Evolutionary conservation across 73 alveolate genomes (phyloP), one percentile per base, ranked within the genome.

Genomic region (Paraurostyla sp.): DNA sequence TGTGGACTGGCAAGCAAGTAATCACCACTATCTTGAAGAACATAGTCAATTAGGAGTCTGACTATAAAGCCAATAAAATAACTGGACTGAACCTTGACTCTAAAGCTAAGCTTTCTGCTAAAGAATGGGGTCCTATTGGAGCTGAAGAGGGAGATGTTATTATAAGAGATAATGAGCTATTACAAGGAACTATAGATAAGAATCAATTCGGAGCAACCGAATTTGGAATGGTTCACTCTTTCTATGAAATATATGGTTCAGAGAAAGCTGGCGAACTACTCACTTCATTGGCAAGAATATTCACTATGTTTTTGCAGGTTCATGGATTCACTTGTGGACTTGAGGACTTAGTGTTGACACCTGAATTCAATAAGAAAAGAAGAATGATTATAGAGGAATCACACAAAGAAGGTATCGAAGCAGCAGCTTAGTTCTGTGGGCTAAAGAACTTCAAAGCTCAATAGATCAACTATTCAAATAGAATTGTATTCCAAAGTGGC

Each of bases 251-350:
- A 0, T 97, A 94, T 91, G 99, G 99, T 0, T 90, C 98, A 13
- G 89, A 92, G 75, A 93, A 93, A 89, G 95, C 99, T 18, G 99
- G 99, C 57, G 96, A 97, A 86, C 95, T 97, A 29, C 91, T 98
- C 57, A 96, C 99, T 38, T 95, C 99, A 36, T 82, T 98, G 0
- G 99, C 99, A 49, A 91, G 98, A 93, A 88, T 97, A 29, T 96
- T 98, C 62, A 96, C 97, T 29, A 94, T 93, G 15, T 96, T 73
- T 89, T 91, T 98, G 48, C 97, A 97, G 85, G 84, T 81, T 76
- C 97, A 97, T 76, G 99, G 99, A 29, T 96, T 98, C 80, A 93
- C 99, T 50, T 98, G 99, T 57, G 98, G 99, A 16, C 93, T 97
- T 75, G 99, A 97, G 80, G 99, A 98, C 90, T 81, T 97, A 40